phyloP scores from a whole-genome alignment of 495 filamentous ascomycete genomes.

The Xylaria scruposa region DNA sequence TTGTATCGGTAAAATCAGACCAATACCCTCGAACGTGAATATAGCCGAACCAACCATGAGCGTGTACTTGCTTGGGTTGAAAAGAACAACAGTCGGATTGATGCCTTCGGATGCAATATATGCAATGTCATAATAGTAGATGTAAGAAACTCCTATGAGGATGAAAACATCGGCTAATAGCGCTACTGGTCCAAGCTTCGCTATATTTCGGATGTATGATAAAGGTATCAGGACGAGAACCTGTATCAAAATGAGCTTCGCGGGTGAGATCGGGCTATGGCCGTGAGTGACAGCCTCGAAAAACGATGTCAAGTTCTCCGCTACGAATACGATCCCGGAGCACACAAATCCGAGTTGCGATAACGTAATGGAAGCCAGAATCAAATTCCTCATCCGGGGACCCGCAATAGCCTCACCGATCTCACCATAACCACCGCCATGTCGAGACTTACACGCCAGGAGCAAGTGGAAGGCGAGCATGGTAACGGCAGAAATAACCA shows the following conservation, averaged over 20 bases:
- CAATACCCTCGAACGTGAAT: slow-evolving; percentile 74
- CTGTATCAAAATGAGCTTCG: slow-evolving; percentile 61
- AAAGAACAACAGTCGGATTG: slow-evolving; percentile 59
- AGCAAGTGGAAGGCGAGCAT: slow-evolving; percentile 69
- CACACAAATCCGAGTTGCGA: slow-evolving; percentile 73
- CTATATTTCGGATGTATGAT: slow-evolving; percentile 68
- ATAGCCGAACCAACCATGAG: slow-evolving; percentile 68
- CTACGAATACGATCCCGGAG: slow-evolving; percentile 69
- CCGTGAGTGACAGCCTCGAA: slow-evolving; percentile 57
- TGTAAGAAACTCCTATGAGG: slow-evolving; percentile 66
- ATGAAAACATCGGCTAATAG: slow-evolving; percentile 69
- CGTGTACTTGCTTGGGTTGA: slow-evolving; percentile 67
- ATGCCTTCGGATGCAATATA: slow-evolving; percentile 53
- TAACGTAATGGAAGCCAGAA: slow-evolving; percentile 66
- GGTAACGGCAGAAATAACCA: slow-evolving; percentile 60
- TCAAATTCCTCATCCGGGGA: slow-evolving; percentile 55
- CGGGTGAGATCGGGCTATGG: slow-evolving; percentile 48
- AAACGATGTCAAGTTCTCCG: slow-evolving; percentile 66
- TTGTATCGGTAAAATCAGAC: slow-evolving; percentile 69
- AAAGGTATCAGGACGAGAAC: slow-evolving; percentile 63
- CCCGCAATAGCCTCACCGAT: slow-evolving; percentile 64
- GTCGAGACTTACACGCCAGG: slow-evolving; percentile 58
- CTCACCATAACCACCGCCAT: slow-evolving; percentile 68
- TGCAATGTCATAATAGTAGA: slow-evolving; percentile 67
- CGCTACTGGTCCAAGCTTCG: slow-evolving; percentile 65